phyloP scores from a whole-genome alignment of 306 rosid genomes.

The Pterocarpus macrocarpus region DNA sequence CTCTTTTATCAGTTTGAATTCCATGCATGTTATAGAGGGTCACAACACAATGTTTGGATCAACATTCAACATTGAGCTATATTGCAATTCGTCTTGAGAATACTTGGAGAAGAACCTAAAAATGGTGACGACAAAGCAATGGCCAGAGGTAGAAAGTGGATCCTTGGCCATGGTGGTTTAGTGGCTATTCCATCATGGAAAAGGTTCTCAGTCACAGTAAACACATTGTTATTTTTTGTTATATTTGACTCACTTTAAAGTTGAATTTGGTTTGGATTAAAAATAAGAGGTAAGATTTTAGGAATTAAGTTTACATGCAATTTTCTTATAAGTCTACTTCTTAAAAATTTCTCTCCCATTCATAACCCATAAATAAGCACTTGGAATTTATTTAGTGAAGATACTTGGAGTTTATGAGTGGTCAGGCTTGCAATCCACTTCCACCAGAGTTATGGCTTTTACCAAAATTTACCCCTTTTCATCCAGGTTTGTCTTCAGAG shows the following conservation, averaged over 20 bases:
- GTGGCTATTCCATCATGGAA: slow-evolving; percentile 78
- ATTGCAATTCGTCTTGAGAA: slow-evolving; percentile 55
- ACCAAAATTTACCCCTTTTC: slow-evolving; percentile 58
- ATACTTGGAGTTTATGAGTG: slow-evolving; percentile 78
- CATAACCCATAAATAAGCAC: too few relatives aligned
- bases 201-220: slow-evolving; percentile 72
- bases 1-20: slow-evolving; percentile 44
- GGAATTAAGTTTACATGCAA: too few relatives aligned
- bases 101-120: slow-evolving; percentile 65
- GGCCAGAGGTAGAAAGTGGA: slow-evolving; percentile 65
- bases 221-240: background rate
- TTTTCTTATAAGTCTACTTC: too few relatives aligned
- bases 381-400: background rate
- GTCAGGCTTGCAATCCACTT: slow-evolving; percentile 75
- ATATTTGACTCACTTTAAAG: too few relatives aligned
- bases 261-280: too few relatives aligned
- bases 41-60: slow-evolving; percentile 81
- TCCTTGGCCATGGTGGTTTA: slow-evolving; percentile 71
- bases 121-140: slow-evolving; percentile 52
- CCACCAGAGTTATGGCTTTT: slow-evolving; percentile 86
- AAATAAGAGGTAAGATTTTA: too few relatives aligned
- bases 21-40: slow-evolving; percentile 62
- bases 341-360: too few relatives aligned
- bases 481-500: slow-evolving; percentile 59
- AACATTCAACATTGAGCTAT: slow-evolving; percentile 54